Evolutionary conservation across 768 basidiomycete genomes (phyloP).

Genomic region (Tylopilus vinaceipallidus): DNA sequence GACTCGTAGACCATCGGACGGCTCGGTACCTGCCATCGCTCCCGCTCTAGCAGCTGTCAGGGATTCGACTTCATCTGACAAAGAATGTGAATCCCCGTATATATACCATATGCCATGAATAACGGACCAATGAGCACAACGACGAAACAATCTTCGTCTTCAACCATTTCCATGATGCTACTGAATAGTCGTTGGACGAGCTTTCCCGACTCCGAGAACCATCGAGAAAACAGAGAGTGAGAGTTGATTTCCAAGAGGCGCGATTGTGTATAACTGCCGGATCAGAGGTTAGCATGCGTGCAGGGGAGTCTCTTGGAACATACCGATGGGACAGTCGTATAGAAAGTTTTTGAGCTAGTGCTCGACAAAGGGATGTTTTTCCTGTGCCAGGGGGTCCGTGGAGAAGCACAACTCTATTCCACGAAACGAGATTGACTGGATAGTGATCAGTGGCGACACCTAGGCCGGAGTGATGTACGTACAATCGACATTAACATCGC

Average conservation of each 20-base stretch:
- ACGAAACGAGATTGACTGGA: constrained; percentile 84
- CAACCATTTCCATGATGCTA: constrained; percentile 85
- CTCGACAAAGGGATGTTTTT: constrained; percentile 93
- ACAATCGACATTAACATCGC: constrained; percentile 86
- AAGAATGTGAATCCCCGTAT: constrained; percentile 1
- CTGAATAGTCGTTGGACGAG: constrained; percentile 92
- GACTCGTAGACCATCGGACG: constrained; percentile 89
- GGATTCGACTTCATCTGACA: constrained; percentile 91
- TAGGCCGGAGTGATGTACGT: constrained; percentile 27
- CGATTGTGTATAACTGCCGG: constrained; percentile 73
- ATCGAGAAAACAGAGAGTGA: constrained; percentile 95
- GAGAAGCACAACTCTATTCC: constrained; percentile 92
- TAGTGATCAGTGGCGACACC: constrained; percentile 6
- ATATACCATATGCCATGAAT: neutral
- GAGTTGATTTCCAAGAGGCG: constrained; percentile 97
- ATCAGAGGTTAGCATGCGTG: neutral
- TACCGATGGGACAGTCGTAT: constrained; percentile 86
- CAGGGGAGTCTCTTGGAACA: constrained; percentile 13
- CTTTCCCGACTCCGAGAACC: constrained; percentile 99
- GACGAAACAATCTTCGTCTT: constrained; percentile 89
- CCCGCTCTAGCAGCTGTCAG: constrained; percentile 92
- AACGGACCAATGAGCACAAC: constrained; percentile 85
- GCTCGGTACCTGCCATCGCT: constrained; percentile 94
- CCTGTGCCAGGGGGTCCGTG: constrained; percentile 98
- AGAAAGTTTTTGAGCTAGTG: constrained; percentile 92